Conservation (phyloP, 2,329 filamentous ascomycete species). For the Beauveria varroae region DNA sequence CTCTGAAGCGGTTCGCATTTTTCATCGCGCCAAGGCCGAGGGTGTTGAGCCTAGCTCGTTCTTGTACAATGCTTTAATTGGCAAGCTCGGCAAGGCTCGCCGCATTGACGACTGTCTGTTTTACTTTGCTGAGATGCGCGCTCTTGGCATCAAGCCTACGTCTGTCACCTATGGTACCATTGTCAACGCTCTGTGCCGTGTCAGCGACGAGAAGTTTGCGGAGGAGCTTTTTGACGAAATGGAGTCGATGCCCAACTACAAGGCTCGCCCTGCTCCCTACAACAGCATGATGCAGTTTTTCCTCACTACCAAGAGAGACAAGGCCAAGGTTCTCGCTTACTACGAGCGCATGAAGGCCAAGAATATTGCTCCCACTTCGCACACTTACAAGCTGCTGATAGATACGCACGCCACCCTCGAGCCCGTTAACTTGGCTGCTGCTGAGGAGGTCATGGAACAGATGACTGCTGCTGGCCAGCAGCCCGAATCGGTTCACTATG, state of each 20-base stretch:
- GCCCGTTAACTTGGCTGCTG: slow-evolving; percentile 79
- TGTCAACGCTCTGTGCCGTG: slow-evolving; percentile 93
- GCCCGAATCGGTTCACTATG: slow-evolving; percentile 91
- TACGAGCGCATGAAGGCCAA: slow-evolving; percentile 89
- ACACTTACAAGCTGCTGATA: slow-evolving; percentile 96
- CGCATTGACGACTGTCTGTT: slow-evolving; percentile 97
- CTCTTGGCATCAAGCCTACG: slow-evolving; percentile 84
- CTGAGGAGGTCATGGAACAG: slow-evolving; percentile 71
- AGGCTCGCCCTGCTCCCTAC: slow-evolving; percentile 92
- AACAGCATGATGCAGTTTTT: slow-evolving; percentile 99
- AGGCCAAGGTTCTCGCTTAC: slow-evolving; percentile 86
- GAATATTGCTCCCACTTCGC: slow-evolving; percentile 82
- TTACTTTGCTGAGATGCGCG: slow-evolving; percentile 97
- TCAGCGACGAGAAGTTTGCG: slow-evolving; percentile 95
- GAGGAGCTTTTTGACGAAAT: slow-evolving; percentile 98
- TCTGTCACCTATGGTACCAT: slow-evolving; percentile 98
- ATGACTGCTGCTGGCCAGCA: slow-evolving; percentile 68
- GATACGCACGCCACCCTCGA: slow-evolving; percentile 93
- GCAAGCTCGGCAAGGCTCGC: slow-evolving; percentile 94
- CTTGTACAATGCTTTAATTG: slow-evolving; percentile 95
- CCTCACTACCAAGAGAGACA: slow-evolving; percentile 93
- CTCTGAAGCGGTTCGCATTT: slow-evolving; percentile 94
- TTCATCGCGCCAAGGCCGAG: slow-evolving; percentile 86
- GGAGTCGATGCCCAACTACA: slow-evolving; percentile 98
- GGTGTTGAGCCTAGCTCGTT: slow-evolving; percentile 95